phyloP scores from a whole-genome alignment of 2,329 filamentous ascomycete species.

The Helicocarpus griseus region DNA sequence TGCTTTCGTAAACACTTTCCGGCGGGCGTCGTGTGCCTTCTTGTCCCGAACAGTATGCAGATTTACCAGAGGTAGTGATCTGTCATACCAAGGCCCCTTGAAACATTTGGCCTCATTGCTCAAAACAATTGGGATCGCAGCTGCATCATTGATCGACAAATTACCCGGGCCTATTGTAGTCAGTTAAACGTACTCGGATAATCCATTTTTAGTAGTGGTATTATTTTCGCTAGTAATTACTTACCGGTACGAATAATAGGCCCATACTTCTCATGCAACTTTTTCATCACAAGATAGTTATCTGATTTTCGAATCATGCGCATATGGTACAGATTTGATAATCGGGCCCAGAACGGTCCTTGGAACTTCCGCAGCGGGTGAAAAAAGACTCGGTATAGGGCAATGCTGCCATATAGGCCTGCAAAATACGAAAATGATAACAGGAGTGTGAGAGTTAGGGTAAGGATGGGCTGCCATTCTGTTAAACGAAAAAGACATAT shows the following conservation, averaged over 20 bases:
- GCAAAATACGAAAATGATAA: no score
- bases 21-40: not conserved
- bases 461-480: no score
- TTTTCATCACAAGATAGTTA: not conserved
- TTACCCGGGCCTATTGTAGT: not conserved
- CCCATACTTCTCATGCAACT: not conserved
- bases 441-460: no score
- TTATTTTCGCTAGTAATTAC: no score
- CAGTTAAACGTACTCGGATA: not conserved
- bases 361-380: not conserved
- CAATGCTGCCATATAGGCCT: not conserved
- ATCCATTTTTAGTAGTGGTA: no score
- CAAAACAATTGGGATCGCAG: not conserved
- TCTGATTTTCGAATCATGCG: not conserved
- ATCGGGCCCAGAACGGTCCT: not conserved
- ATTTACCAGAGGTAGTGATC: not conserved
- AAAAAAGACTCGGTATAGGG: not conserved
- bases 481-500: no score
- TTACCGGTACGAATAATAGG: not conserved
- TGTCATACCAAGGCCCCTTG: conserved; percentile 4
- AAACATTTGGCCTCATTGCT: not conserved
- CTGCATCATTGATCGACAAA: not conserved
- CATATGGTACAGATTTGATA: not conserved
- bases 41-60: not conserved
- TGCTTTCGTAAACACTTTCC: not conserved